A percentile compares a stretch with the other conserved stretches of the same genome.
phyloP scores from a whole-genome alignment of 257 asterid genomes.

The Plectranthus barbatus region DNA sequence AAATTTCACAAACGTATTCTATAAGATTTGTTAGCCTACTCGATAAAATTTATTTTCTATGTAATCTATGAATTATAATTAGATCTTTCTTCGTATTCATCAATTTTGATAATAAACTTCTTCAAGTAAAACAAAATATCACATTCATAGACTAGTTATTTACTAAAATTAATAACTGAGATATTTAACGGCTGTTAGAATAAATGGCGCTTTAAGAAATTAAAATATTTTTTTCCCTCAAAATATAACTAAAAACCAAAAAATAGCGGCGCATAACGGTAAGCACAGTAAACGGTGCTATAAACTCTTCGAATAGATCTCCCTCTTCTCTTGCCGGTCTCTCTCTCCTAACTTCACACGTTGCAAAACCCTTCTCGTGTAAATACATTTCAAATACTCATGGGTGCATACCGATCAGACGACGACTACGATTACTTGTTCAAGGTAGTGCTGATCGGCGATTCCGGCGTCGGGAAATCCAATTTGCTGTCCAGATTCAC shows the following conservation, averaged over 20 bases:
- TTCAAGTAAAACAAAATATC: too few species aligned
- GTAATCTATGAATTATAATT: too few species aligned
- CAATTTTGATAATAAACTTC: too few species aligned
- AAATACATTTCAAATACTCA: constrained; percentile 3
- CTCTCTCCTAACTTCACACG: neutral
- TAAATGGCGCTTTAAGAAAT: neutral
- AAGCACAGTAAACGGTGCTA: constrained; percentile 4
- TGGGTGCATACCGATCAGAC: constrained; percentile 52
- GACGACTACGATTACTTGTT: constrained; percentile 48
- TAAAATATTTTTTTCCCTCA: neutral
- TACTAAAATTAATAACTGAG: too few species aligned
- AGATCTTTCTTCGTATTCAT: too few species aligned
- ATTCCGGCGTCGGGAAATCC: too few species aligned
- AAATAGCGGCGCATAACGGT: neutral
- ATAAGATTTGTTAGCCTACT: too few species aligned
- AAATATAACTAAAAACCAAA: neutral
- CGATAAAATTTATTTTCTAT: too few species aligned
- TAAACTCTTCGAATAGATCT: constrained; percentile 17
- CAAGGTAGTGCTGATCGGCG: constrained; percentile 47
- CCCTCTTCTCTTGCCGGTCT: constrained; percentile 16
- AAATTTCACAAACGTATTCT: too few species aligned
- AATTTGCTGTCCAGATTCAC: constrained; percentile 38
- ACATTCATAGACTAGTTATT: too few species aligned
- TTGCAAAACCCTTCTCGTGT: constrained; percentile 13
- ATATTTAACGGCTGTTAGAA: neutral